Percentiles rank a stretch among this genome's conserved stretches.
Conservation (phyloP, 495 filamentous ascomycete genomes). For the Aspergillus bertholletiae region DNA sequence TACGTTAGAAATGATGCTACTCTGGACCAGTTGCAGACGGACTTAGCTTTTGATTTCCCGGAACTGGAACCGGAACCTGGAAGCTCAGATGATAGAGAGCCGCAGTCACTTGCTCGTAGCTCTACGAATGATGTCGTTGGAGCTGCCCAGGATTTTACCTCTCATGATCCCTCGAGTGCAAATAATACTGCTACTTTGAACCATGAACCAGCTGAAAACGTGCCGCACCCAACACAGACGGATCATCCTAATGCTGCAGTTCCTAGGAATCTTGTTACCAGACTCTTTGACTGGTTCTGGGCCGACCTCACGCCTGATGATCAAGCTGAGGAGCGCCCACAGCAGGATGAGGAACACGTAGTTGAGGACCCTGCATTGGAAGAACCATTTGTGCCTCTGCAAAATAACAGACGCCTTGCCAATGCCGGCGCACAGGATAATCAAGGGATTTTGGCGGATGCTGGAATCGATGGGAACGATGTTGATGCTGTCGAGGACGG, state of each 20-base stretch:
- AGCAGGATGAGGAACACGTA: slow-evolving; percentile 54
- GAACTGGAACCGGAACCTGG: neutral
- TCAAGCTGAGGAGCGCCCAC: slow-evolving; percentile 29
- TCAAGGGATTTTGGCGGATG: slow-evolving; percentile 33
- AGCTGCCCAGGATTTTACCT: neutral
- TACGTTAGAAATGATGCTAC: neutral
- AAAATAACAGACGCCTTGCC: slow-evolving; percentile 27
- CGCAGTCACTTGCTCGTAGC: neutral
- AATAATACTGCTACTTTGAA: neutral
- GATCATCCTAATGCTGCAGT: slow-evolving; percentile 6
- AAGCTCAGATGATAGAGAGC: neutral
- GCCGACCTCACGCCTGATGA: slow-evolving; percentile 46
- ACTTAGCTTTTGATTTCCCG: neutral
- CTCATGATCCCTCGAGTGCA: neutral
- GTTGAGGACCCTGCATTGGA: slow-evolving; percentile 56
- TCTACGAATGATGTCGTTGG: neutral
- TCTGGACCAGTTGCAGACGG: neutral
- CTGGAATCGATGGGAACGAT: slow-evolving; percentile 56
- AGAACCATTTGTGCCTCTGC: slow-evolving; percentile 60
- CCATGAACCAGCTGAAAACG: neutral
- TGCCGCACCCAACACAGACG: neutral
- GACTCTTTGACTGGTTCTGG: slow-evolving; percentile 59
- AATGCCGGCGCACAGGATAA: slow-evolving; percentile 20
- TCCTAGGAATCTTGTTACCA: slow-evolving; percentile 14
- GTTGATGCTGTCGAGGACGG: slow-evolving; percentile 70